A percentile compares a stretch with the other conserved stretches of the same genome.
Conservation (phyloP, 352 stramenopile genomes). For the Phytophthora chlamydospora region DNA sequence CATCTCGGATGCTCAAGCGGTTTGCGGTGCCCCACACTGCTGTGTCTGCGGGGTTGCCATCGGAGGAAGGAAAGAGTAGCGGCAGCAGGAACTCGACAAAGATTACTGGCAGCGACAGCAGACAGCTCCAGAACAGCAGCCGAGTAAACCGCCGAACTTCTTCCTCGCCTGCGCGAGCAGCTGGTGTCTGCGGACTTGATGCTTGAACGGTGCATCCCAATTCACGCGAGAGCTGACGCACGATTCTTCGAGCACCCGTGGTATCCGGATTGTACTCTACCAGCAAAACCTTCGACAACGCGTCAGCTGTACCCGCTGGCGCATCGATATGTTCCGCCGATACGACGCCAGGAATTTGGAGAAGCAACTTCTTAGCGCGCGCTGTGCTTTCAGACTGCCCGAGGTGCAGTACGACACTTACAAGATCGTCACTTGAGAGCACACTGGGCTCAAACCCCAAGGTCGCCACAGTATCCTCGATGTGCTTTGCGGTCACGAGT, state of each 20-base stretch:
- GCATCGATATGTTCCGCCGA: constrained; percentile 31
- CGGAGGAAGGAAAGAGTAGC: constrained; percentile 27
- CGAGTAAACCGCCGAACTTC: constrained; percentile 52
- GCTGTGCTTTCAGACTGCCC: constrained; percentile 28
- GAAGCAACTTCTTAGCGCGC: constrained; percentile 30
- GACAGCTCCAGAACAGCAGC: constrained; percentile 56
- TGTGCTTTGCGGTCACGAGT: constrained; percentile 54
- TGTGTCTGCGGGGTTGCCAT: constrained; percentile 27
- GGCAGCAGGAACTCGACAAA: constrained; percentile 66
- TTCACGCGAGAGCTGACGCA: constrained; percentile 41
- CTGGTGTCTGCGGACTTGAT: constrained; percentile 53
- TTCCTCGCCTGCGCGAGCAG: constrained; percentile 43
- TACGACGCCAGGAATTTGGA: constrained; percentile 47
- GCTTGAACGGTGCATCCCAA: constrained; percentile 57
- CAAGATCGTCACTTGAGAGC: constrained; percentile 54
- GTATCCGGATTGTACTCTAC: constrained; percentile 57
- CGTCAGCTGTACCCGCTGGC: constrained; percentile 9
- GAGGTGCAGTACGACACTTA: constrained; percentile 61
- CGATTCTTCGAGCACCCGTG: constrained; percentile 46
- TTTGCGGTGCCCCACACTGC: constrained; percentile 34
- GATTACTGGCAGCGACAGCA: constrained; percentile 62
- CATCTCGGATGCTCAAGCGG: constrained; percentile 51
- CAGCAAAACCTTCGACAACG: constrained; percentile 29
- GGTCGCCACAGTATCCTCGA: constrained; percentile 65
- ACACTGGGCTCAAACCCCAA: constrained; percentile 77